Conservation (phyloP, 2,329 filamentous ascomycete genomes). For the Colletotrichum melonis region DNA sequence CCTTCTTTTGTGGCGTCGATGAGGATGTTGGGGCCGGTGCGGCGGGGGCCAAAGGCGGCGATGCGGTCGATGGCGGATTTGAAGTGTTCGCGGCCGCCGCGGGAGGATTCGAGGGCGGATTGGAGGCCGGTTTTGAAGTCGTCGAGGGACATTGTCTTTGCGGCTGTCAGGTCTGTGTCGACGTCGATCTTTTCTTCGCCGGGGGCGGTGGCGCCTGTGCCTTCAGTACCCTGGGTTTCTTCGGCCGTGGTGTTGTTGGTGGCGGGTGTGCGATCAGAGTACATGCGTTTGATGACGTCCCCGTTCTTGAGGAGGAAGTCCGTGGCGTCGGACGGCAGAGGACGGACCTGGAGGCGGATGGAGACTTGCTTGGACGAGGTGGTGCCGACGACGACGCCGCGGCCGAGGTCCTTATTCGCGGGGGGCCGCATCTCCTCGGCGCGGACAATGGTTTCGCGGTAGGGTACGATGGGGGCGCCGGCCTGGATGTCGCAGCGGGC, state of each 20-base stretch:
- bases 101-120: conserved; percentile 75
- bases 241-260: conserved; percentile 47
- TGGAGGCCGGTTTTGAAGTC: conserved; percentile 84
- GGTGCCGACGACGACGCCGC: conserved; percentile 80
- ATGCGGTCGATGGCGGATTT: conserved; percentile 82
- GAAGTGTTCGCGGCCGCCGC: conserved; percentile 79
- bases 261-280: conserved; percentile 71
- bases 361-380: conserved; percentile 90
- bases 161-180: conserved; percentile 67
- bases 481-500: conserved; percentile 95
- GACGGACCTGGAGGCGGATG: conserved; percentile 80
- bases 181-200: conserved; percentile 54
- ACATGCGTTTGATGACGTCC: conserved; percentile 81
- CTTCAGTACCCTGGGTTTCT: not conserved
- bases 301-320: conserved; percentile 87
- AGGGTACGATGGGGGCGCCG: conserved; percentile 94
- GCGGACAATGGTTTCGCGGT: conserved; percentile 89
- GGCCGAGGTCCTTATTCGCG: conserved; percentile 84
- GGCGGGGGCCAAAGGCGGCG: conserved; percentile 87
- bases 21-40: conserved; percentile 88
- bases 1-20: conserved; percentile 82
- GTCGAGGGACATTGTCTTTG: conserved; percentile 72
- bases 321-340: conserved; percentile 81
- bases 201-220: conserved; percentile 23
- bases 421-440: conserved; percentile 93